A percentile compares a stretch with the other conserved stretches of the same genome.
phyloP scores from a whole-genome alignment of 2,329 filamentous ascomycete species.

The Tolypocladium tundrense region DNA sequence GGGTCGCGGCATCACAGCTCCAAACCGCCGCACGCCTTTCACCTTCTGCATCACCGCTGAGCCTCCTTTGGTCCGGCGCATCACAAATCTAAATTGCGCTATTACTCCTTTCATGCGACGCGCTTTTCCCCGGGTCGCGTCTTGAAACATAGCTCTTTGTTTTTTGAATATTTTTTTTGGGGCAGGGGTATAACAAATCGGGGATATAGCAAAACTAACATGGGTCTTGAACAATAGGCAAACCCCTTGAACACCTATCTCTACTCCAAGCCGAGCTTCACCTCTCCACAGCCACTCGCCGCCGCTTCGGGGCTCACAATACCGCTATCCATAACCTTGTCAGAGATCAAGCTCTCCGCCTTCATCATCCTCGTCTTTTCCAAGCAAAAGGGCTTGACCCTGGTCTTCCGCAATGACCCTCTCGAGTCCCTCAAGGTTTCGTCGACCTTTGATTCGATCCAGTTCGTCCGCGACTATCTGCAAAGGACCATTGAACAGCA shows the following conservation, averaged over 20 bases:
- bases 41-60: neutral
- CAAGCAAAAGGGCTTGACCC: conserved; percentile 88
- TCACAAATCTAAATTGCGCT: neutral
- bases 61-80: neutral
- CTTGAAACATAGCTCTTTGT: neutral
- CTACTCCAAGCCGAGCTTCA: conserved; percentile 81
- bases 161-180: neutral
- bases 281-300: conserved; percentile 83
- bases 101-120: conserved; percentile 1
- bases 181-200: neutral
- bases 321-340: conserved; percentile 92
- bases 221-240: conserved; percentile 45
- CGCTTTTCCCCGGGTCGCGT: neutral
- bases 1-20: neutral
- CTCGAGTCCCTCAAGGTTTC: conserved; percentile 97
- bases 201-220: conserved; percentile 32
- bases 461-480: conserved; percentile 93
- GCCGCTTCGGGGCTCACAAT: conserved; percentile 90
- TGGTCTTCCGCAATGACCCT: conserved; percentile 96
- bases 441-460: conserved; percentile 97
- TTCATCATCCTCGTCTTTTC: conserved; percentile 98
- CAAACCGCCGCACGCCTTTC: neutral
- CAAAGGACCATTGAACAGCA: conserved; percentile 94
- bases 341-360: conserved; percentile 88
- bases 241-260: conserved; percentile 96